Percentiles rank a stretch among this genome's conserved stretches.
Conservation (phyloP, 345 rosid species). For the Viola odorata region DNA sequence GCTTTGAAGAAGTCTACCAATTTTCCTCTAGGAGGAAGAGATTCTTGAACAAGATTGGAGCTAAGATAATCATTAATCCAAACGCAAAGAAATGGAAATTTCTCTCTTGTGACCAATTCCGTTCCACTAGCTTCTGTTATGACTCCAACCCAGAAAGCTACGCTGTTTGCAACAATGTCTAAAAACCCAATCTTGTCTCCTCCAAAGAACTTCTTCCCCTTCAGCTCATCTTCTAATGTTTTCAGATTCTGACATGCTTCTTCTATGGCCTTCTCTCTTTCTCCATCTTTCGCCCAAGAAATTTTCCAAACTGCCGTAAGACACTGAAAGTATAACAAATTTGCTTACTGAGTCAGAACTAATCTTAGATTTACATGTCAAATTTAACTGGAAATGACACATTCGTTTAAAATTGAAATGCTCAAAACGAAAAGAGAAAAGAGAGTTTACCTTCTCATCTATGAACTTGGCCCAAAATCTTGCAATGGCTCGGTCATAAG, state of each 20-base stretch:
- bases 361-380: too few species aligned
- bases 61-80: constrained; percentile 36
- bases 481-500: too few species aligned
- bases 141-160: constrained; percentile 35
- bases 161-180: constrained; percentile 46
- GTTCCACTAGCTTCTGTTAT: constrained; percentile 35
- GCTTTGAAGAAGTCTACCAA: constrained; percentile 7
- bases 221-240: constrained; percentile 46
- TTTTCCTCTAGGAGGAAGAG: constrained; percentile 27
- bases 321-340: too few species aligned
- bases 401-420: too few species aligned
- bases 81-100: constrained; percentile 33
- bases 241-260: constrained; percentile 37
- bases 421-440: too few species aligned
- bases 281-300: constrained; percentile 21
- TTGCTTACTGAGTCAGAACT: too few species aligned
- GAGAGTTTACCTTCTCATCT: too few species aligned
- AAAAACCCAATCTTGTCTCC: constrained; percentile 53
- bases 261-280: constrained; percentile 27
- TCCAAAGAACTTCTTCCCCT: constrained; percentile 49
- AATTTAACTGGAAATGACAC: too few species aligned
- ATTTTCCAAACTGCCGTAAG: constrained; percentile 24
- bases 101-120: constrained; percentile 38
- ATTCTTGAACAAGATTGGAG: constrained; percentile 27
- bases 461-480: too few species aligned